Base-by-base conservation (phyloP, 2,329 filamentous ascomycete genomes). In the Diaporthe citri region DNA sequence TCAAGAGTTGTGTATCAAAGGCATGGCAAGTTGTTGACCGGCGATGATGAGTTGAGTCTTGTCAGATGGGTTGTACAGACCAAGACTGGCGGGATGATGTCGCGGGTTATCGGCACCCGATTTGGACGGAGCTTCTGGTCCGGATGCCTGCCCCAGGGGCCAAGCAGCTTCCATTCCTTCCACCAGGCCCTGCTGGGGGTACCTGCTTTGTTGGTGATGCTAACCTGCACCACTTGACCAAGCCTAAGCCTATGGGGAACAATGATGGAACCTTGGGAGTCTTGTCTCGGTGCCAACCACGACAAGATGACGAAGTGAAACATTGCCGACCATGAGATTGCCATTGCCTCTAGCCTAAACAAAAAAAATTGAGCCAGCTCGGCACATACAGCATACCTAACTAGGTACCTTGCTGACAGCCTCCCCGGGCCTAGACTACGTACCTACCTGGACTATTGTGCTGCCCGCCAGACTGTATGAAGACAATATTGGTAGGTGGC, bases 251-350 rank as follows among this genome's bases (percentile, higher is more conserved):
- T 62, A 31, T 62, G n/a, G 59, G 59, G 39, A 25, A 46, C 8
- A 28, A 13, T 67, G 64, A 41, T 39, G 64, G 46, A 67, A 52
- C 46, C 64, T 67, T 39, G 64, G 64, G 41, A 67, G 43, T 48
- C 9, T 17, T 20, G 46, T 39, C 62, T 52, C 17, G 31, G 62
- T 25, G 22, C 31, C 46, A 55, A 69, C 25, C 34, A 69, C 48
- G 64, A 69, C 64, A 69, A 41, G 22, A 69, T 69, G 64, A 69
- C 62, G 64, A 69, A 31, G 62, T 67, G 62, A 52, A 67, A 67
- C 46, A 52, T 52, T 67, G 31, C 46, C 62, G 62, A 67, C 31
- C 34, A 39, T 25, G n/a, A 67, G 3, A 52, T 39, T 52, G 20
- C 25, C 46, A 67, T 28, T 36, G 31, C 62, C 62, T 67, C 46